A percentile compares a stretch with the other conserved stretches of the same genome.
These are phyloP conservation scores for Candida nitratophila DNA, from an alignment of 805 yeast genomes.

Conservation along the genomic window DNA sequence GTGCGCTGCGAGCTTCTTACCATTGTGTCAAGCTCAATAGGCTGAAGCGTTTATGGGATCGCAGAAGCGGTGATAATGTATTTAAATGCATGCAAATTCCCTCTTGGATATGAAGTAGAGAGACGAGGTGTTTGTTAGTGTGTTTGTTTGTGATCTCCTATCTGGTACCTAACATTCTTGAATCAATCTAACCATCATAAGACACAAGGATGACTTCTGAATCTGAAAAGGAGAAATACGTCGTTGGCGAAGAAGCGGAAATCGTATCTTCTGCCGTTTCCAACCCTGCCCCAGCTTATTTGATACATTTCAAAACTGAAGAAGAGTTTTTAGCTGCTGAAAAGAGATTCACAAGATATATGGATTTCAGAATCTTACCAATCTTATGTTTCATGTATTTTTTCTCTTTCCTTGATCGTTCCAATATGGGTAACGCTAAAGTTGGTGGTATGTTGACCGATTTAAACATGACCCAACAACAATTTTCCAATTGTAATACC, in stretches of 20 bases:
- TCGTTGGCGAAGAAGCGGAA: background rate
- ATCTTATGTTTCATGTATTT: constrained; percentile 36
- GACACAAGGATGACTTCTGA: background rate
- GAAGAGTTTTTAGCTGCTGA: constrained; percentile 2
- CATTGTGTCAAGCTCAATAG: too few species aligned
- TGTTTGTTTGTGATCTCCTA: too few species aligned
- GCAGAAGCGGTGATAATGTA: background rate
- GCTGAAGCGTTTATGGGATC: background rate
- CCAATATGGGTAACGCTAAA: constrained; percentile 37
- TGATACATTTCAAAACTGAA: background rate
- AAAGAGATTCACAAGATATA: constrained; percentile 17
- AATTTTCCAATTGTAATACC: constrained; percentile 34
- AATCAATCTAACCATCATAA: too few species aligned
- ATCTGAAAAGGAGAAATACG: background rate
- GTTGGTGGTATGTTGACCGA: constrained; percentile 36
- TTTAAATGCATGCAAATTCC: background rate
- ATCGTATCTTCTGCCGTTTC: background rate
- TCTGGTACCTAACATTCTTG: too few species aligned
- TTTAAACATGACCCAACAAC: constrained; percentile 28
- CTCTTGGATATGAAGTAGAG: too few species aligned
- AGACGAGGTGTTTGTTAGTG: too few species aligned
- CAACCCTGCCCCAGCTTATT: background rate
- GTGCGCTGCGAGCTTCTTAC: too few species aligned
- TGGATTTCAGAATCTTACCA: constrained; percentile 35
- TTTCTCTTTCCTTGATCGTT: constrained; percentile 36